Evolutionary conservation across 495 filamentous ascomycete species (phyloP), one percentile per base, ranked within the genome.

Genomic region (Penicillium simplicissimum): DNA sequence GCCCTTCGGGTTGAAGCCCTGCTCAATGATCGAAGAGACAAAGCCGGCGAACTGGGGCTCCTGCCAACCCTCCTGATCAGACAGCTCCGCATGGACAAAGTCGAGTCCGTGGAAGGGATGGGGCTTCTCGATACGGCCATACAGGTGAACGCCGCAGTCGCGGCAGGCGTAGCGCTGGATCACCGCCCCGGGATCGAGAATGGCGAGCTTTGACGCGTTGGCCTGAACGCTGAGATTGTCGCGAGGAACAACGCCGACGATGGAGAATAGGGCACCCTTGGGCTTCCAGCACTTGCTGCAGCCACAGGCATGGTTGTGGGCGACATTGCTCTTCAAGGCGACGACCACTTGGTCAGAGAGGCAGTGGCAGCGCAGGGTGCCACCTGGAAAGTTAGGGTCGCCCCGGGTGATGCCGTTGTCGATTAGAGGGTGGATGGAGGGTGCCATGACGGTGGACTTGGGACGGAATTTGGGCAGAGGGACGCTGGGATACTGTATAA

Each of bases 211-310:
- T 15, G 74, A 65, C n/a, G 28, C 78, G 67, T 84, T 79, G 25
- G 80, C 77, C 4, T 81, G 79, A 4, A 86, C 79, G 17, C 64
- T 59, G 38, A 87, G 60, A 19, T 78, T 69, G 54, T 77, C 74
- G 14, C 69, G 65, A 33, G 83, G 78, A 4, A 87, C 65, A 38
- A 86, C 84, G 54, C 74, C 84, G 36, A 87, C 81, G 64, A 87
- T 58, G 66, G 81, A 82, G 77, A 88, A 88, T 59, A 86, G 79
- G 2, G 84, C 72, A 35, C 82, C 80, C 0, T 60, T 36, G 5
- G 85, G 85, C 67, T 87, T 87, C 84, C 84, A 86, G 78, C 84
- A 87, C 67, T 86, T 84, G 61, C 84, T 87, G 75, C 85, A 87
- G 35, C 84, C 85, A 71, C 85, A 87, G 48, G 82, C 82, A 70